Evolutionary conservation across 78 protist species (phyloP).

Genomic region (Dictyostelium citrinum): DNA sequence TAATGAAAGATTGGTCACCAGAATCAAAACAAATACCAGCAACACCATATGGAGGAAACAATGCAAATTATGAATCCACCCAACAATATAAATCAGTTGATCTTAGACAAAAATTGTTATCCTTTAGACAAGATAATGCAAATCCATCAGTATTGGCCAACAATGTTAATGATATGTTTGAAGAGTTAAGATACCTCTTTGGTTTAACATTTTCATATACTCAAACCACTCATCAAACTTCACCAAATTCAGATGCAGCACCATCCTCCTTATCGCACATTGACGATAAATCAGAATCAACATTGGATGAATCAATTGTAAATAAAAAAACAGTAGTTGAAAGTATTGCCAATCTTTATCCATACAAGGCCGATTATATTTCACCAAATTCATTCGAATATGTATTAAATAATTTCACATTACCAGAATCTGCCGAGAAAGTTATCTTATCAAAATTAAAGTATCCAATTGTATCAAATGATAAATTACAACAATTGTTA

Average conservation of each 20-base stretch:
- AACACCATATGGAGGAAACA: neutral
- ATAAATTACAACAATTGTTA: neutral
- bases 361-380: neutral
- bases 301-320: neutral
- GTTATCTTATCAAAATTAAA: neutral
- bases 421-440: neutral
- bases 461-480: slow-evolving; percentile 18
- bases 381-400: neutral
- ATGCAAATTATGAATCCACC: neutral
- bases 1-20: slow-evolving; percentile 16
- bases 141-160: neutral
- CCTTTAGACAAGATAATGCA: neutral
- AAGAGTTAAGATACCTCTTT: neutral
- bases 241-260: neutral
- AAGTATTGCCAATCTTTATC: neutral
- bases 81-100: neutral
- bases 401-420: neutral
- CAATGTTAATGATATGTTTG: neutral
- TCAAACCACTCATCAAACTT: neutral
- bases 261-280: neutral
- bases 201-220: neutral
- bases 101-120: neutral
- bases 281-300: neutral
- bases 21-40: neutral
- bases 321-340: neutral